These are phyloP conservation scores for Mycena sp. DNA, from an alignment of 1,284 basidiomycete genomes.

Conservation along the genomic window DNA sequence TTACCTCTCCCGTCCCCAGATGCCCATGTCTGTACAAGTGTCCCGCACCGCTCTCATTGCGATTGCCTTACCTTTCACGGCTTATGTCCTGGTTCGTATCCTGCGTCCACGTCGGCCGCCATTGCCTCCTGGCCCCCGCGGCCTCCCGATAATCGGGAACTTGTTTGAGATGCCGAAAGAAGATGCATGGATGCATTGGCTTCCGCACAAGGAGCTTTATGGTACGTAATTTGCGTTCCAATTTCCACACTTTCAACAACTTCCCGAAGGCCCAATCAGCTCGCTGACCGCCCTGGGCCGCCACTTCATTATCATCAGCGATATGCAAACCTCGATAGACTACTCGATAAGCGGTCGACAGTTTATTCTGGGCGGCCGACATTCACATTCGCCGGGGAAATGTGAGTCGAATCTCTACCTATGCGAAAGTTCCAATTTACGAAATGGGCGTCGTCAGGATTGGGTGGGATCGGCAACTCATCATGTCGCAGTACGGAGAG, in stretches of 20 bases:
- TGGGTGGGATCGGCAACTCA: conserved; percentile 41
- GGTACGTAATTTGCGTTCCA: conserved; percentile 19
- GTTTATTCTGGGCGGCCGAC: conserved; percentile 40
- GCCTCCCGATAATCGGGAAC: conserved; percentile 36
- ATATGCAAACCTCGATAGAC: conserved; percentile 38
- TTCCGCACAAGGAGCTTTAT: conserved; percentile 31
- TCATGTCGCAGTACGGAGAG: conserved; percentile 37
- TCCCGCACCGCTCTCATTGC: conserved; percentile 13
- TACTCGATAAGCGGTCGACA: conserved; percentile 39
- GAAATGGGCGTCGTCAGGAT: conserved; percentile 27
- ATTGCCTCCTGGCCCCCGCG: conserved; percentile 30
- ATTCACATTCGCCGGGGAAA: conserved; percentile 36
- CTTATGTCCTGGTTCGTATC: conserved; percentile 10
- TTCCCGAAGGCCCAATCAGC: conserved; percentile 33
- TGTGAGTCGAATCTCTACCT: conserved; percentile 22
- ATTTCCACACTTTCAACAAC: neutral
- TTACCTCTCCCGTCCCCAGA: neutral
- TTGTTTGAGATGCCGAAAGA: conserved; percentile 29
- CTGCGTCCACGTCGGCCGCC: conserved; percentile 16
- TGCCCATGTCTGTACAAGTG: conserved; percentile 12
- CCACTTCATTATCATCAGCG: conserved; percentile 39
- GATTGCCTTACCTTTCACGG: conserved; percentile 11
- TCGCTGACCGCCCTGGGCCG: conserved; percentile 37
- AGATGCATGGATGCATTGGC: conserved; percentile 33
- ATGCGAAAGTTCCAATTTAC: neutral